A percentile compares a stretch with the other conserved stretches of the same genome.
Conservation (phyloP, 73 alveolate genomes). For the Diophrys sp. region DNA sequence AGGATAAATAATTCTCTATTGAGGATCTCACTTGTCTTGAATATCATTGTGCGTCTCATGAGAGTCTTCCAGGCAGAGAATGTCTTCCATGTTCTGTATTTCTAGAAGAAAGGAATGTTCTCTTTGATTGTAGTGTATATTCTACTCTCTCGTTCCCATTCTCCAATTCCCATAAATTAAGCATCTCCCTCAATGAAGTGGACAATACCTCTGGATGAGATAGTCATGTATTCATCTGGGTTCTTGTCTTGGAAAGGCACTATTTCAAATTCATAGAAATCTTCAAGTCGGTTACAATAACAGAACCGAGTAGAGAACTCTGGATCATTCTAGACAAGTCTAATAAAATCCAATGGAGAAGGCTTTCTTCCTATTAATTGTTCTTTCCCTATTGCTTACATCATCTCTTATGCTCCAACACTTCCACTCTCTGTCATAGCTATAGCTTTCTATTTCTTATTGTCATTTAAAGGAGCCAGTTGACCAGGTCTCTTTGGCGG, state of each 20-base stretch:
- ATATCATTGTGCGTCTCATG: conserved; percentile 78
- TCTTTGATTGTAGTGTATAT: conserved; percentile 60
- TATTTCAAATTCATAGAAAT: conserved; percentile 80
- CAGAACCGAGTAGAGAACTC: conserved; percentile 79
- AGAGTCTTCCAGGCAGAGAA: conserved; percentile 85
- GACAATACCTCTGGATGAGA: conserved; percentile 80
- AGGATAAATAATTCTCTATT: conserved; percentile 72
- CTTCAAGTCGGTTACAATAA: conserved; percentile 77
- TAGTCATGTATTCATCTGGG: conserved; percentile 78
- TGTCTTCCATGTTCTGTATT: conserved; percentile 81
- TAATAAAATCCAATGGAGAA: conserved; percentile 84
- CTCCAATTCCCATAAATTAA: conserved; percentile 69
- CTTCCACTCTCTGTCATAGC: too few relatives aligned
- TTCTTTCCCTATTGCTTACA: too few relatives aligned
- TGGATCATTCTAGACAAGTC: conserved; percentile 72
- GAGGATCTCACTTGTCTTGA: conserved; percentile 63
- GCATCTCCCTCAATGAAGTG: conserved; percentile 79
- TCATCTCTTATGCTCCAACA: too few relatives aligned
- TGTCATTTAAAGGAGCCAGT: too few relatives aligned
- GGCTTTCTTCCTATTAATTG: too few relatives aligned
- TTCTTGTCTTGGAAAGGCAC: conserved; percentile 78
- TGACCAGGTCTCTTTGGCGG: too few relatives aligned
- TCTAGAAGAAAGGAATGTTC: conserved; percentile 74
- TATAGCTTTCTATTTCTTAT: too few relatives aligned
- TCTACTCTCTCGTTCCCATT: conserved; percentile 83